These are phyloP conservation scores for Cadophora sp. DNA, from an alignment of 2,329 filamentous ascomycete species.

Conservation along the genomic window DNA sequence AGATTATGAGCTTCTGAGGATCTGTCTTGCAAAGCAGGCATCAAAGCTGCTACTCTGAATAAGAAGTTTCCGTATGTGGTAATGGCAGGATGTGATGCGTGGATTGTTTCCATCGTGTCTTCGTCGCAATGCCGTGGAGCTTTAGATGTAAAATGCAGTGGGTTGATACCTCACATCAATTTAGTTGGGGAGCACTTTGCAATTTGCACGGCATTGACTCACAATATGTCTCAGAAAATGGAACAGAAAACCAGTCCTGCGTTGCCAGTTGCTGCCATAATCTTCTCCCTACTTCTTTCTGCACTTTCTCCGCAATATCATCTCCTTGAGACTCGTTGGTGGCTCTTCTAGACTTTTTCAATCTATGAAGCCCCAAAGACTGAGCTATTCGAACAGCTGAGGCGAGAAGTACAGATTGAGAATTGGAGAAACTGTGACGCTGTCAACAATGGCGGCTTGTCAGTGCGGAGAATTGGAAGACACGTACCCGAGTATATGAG, in stretches of 20 bases:
- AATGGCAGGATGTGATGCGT: constrained; percentile 25
- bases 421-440: constrained; percentile 49
- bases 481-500: constrained; percentile 50
- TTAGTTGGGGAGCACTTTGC: background rate
- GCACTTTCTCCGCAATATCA: constrained; percentile 22
- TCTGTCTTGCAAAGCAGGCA: constrained; percentile 32
- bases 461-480: background rate
- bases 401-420: constrained; percentile 53
- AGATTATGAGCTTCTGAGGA: constrained; percentile 21
- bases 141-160: constrained; percentile 29
- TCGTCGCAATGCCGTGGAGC: constrained; percentile 31
- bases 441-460: background rate
- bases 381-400: constrained; percentile 55
- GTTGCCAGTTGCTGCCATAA: constrained; percentile 33
- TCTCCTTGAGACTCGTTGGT: constrained; percentile 28
- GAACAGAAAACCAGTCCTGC: constrained; percentile 36
- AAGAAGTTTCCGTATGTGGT: constrained; percentile 31
- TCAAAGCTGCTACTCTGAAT: constrained; percentile 28
- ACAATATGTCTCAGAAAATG: constrained; percentile 36
- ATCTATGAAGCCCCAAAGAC: constrained; percentile 53
- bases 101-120: constrained; percentile 26
- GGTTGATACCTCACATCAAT: constrained; percentile 25
- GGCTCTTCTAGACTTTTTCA: constrained; percentile 34
- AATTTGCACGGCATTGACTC: background rate
- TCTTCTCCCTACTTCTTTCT: constrained; percentile 29